Evolutionary conservation across 768 basidiomycete genomes (phyloP).

Genomic region (Termitomyces sp.): DNA sequence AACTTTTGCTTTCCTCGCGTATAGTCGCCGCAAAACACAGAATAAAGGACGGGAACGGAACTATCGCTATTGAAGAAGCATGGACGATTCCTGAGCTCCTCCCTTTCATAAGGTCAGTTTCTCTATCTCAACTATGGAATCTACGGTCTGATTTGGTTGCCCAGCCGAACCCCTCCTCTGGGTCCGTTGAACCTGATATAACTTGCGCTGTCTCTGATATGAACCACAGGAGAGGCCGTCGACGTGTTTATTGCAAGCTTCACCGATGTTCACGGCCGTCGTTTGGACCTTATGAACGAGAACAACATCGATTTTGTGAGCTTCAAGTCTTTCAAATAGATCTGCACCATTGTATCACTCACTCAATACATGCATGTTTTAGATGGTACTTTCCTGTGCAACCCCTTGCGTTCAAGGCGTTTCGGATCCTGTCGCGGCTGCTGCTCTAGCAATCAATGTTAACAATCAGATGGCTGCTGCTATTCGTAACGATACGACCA

Average conservation of each 20-base stretch:
- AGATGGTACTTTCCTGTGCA: slow-evolving; percentile 37
- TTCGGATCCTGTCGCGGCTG: slow-evolving; percentile 27
- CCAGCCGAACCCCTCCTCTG: slow-evolving; percentile 15
- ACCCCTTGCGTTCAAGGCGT: slow-evolving; percentile 34
- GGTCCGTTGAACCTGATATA: slow-evolving; percentile 11
- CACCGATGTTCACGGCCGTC: slow-evolving; percentile 34
- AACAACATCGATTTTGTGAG: slow-evolving; percentile 33
- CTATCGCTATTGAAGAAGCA: slow-evolving; percentile 36
- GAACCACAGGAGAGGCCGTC: slow-evolving; percentile 21
- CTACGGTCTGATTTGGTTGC: neutral
- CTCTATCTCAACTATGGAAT: neutral
- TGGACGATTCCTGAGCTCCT: slow-evolving; percentile 31
- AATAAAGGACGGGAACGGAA: slow-evolving; percentile 26
- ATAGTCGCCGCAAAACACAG: slow-evolving; percentile 9
- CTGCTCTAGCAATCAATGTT: slow-evolving; percentile 26
- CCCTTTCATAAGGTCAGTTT: slow-evolving; percentile 18
- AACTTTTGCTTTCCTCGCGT: neutral
- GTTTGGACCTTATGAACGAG: slow-evolving; percentile 29
- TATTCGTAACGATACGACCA: slow-evolving; percentile 32
- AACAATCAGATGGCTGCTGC: slow-evolving; percentile 31
- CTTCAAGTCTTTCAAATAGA: no score
- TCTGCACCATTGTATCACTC: no score
- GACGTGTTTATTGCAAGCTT: slow-evolving; percentile 27
- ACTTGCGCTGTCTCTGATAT: neutral
- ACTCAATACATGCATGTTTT: neutral